Percentiles rank a stretch among this genome's conserved stretches.
phyloP scores from a whole-genome alignment of 2,329 filamentous ascomycete species.

The Esteya vermicola region DNA sequence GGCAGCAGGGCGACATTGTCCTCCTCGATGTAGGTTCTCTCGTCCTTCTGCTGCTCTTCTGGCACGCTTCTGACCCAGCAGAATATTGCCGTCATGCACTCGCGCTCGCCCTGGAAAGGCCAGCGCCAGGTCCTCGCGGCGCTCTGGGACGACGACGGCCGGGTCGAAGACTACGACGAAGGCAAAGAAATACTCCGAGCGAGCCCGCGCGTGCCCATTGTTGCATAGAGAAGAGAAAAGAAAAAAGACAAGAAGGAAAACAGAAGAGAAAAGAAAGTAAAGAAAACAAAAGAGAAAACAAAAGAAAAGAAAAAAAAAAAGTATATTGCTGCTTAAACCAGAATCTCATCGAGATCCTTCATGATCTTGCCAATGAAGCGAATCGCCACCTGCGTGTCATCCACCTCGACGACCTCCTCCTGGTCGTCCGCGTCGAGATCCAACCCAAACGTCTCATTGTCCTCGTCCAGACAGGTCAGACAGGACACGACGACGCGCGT shows the following conservation, averaged over 20 bases:
- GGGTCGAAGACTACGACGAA: background rate
- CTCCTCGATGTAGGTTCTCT: conserved; percentile 5
- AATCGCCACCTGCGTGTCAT: too few relatives aligned
- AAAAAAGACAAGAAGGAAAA: background rate
- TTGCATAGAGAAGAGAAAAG: background rate
- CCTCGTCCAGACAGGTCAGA: too few relatives aligned
- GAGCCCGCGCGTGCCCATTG: background rate
- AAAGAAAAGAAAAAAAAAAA: too few relatives aligned
- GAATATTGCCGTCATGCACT: conserved; percentile 15
- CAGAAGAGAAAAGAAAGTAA: background rate
- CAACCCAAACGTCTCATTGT: too few relatives aligned
- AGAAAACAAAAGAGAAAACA: too few relatives aligned
- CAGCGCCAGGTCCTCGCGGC: conserved; percentile 1
- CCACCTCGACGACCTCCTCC: too few relatives aligned
- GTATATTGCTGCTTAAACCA: too few relatives aligned
- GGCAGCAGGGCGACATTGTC: conserved; percentile 9
- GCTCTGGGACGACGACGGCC: conserved; percentile 1
- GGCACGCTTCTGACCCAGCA: too few relatives aligned
- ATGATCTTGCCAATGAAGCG: too few relatives aligned
- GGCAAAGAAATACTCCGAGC: background rate
- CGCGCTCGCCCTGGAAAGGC: conserved; percentile 11
- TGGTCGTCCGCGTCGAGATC: too few relatives aligned
- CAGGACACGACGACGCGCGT: too few relatives aligned
- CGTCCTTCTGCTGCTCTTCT: background rate
- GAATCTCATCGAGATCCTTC: too few relatives aligned